phyloP scores from a whole-genome alignment of 148 eudicot genomes.

The Vaccinium darrowii region DNA sequence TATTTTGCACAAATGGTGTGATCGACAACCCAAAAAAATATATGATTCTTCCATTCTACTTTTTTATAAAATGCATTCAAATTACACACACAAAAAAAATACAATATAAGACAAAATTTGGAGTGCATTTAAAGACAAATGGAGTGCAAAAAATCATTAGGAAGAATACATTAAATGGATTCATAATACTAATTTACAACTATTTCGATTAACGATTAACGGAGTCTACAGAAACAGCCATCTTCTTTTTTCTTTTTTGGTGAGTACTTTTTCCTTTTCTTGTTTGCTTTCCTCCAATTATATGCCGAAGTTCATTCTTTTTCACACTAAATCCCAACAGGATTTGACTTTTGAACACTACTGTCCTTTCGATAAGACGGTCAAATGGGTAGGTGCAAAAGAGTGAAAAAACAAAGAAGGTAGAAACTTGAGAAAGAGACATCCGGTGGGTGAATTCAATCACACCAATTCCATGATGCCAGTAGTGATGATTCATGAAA shows the following conservation, averaged over 20 bases:
- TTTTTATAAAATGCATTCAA: no score
- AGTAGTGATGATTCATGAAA: not conserved
- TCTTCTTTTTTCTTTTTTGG: not conserved
- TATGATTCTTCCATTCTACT: no score
- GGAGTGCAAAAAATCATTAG: not conserved
- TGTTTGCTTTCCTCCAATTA: not conserved
- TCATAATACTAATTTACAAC: not conserved
- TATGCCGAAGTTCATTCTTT: not conserved
- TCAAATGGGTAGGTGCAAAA: not conserved
- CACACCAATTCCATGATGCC: conserved; percentile 1
- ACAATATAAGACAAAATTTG: no score
- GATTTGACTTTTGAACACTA: not conserved
- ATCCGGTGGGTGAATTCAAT: not conserved
- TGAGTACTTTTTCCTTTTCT: not conserved
- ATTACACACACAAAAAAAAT: no score
- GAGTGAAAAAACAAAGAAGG: not conserved
- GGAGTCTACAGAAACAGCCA: not conserved
- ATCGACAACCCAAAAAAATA: not conserved
- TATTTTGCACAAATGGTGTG: not conserved
- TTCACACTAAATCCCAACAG: not conserved
- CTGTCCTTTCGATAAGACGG: not conserved
- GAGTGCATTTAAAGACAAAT: no score
- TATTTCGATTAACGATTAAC: not conserved
- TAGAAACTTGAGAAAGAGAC: not conserved
- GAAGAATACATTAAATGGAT: not conserved